Evolutionary conservation across 1,139 yeast species (phyloP).

Genomic region (Suhomyces maxii): DNA sequence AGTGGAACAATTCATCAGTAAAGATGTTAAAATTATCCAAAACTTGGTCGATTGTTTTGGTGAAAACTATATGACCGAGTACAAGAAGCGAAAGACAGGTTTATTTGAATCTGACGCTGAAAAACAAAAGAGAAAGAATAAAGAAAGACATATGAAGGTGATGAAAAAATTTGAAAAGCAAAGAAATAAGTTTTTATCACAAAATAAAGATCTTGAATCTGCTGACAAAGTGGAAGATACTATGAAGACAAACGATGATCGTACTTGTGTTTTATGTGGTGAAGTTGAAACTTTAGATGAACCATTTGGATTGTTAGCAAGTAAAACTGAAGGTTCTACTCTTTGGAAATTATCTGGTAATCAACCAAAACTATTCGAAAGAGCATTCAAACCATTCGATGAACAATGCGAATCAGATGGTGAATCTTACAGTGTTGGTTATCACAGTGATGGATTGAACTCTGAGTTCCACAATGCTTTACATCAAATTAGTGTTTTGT

Average conservation of each 20-base stretch:
- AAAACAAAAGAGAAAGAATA: conserved; percentile 44
- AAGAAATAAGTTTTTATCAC: conserved; percentile 37
- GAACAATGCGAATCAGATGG: conserved; percentile 14
- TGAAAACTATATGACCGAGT: conserved; percentile 48
- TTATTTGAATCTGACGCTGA: conserved; percentile 40
- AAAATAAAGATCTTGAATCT: conserved; percentile 29
- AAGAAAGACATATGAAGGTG: conserved; percentile 36
- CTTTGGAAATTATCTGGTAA: conserved; percentile 51
- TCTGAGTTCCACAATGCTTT: conserved; percentile 8
- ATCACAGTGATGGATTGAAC: conserved; percentile 11
- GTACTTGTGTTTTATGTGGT: conserved; percentile 68
- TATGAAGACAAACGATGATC: conserved; percentile 14
- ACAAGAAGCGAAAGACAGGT: conserved; percentile 27
- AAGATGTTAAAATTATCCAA: conserved; percentile 50
- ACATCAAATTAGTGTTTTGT: conserved; percentile 35
- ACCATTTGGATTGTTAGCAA: conserved; percentile 57
- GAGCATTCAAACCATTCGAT: conserved; percentile 32
- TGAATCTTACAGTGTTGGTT: conserved; percentile 30
- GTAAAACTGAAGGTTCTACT: conserved; percentile 34
- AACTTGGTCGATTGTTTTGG: conserved; percentile 61
- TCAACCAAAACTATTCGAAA: conserved; percentile 6
- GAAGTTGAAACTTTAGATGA: conserved; percentile 48
- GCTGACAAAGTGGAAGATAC: conserved; percentile 11
- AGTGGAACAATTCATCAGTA: conserved; percentile 48
- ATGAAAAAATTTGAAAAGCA: conserved; percentile 45